Percentiles rank a stretch among this genome's conserved stretches.
Evolutionary conservation across 164 flowering plant genomes (phyloP).

Genomic region (Buxus sempervirens): DNA sequence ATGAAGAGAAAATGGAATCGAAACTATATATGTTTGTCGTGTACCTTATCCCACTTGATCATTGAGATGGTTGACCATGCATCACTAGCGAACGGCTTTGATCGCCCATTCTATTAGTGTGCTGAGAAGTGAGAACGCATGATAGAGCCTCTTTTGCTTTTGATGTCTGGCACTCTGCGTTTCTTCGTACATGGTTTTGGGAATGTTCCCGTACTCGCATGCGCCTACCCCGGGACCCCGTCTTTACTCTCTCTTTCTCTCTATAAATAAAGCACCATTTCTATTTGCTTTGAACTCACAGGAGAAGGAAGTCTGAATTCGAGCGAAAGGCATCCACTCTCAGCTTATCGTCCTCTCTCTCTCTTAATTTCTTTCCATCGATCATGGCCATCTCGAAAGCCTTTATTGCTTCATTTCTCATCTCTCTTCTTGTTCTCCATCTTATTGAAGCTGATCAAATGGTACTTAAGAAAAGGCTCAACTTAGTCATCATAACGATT

Average conservation of each 20-base stretch:
- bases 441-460: slow-evolving; percentile 17
- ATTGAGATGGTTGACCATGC: too few relatives aligned
- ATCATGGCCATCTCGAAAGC: slow-evolving; percentile 27
- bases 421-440: slow-evolving; percentile 27
- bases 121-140: too few relatives aligned
- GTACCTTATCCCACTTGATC: too few relatives aligned
- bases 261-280: not conserved
- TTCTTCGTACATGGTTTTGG: not conserved
- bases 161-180: not conserved
- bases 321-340: not conserved
- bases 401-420: slow-evolving; percentile 25
- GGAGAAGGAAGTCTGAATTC: not conserved
- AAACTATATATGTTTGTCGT: too few relatives aligned
- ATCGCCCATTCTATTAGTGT: too few relatives aligned
- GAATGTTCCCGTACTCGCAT: not conserved
- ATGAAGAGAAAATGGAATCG: too few relatives aligned
- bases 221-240: not conserved
- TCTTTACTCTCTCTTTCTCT: not conserved
- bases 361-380: not conserved
- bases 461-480: not conserved
- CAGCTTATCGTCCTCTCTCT: not conserved
- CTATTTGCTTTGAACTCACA: not conserved
- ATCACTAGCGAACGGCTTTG: too few relatives aligned
- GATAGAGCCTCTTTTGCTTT: too few relatives aligned
- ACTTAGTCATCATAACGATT: too few relatives aligned